These are phyloP conservation scores for Helotiales sp. DNA, from an alignment of 2,329 filamentous ascomycete species.

Conservation along the genomic window DNA sequence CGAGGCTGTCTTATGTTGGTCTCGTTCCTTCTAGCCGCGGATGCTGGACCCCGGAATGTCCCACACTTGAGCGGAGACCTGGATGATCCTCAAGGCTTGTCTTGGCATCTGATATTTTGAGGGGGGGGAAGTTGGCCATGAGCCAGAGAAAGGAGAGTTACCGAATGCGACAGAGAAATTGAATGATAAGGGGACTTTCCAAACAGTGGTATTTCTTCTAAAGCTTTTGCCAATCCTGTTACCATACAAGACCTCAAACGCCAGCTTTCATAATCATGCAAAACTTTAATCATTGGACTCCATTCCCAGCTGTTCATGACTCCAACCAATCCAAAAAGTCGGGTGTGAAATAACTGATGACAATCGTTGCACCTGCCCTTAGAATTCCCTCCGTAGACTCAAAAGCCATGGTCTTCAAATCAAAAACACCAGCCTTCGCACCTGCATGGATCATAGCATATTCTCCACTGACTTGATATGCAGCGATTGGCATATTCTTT, in stretches of 20 bases:
- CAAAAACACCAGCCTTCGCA: conserved; percentile 95
- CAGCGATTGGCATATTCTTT: conserved; percentile 87
- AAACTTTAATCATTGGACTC: background rate
- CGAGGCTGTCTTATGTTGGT: conserved; percentile 22
- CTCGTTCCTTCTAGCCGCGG: conserved; percentile 19
- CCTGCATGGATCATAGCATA: conserved; percentile 97
- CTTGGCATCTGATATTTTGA: conserved; percentile 4
- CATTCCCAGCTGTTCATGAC: conserved; percentile 45
- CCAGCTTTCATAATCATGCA: conserved; percentile 12
- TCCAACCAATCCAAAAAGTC: conserved; percentile 73
- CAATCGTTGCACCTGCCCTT: conserved; percentile 88
- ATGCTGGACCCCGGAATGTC: conserved; percentile 18
- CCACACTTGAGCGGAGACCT: conserved; percentile 9
- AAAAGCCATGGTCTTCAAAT: conserved; percentile 91
- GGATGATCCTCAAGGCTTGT: background rate
- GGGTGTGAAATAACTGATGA: conserved; percentile 93
- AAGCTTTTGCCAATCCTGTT: conserved; percentile 1
- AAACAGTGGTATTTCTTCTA: conserved; percentile 15
- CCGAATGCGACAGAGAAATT: too few species aligned
- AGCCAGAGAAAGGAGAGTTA: too few species aligned
- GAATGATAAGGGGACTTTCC: background rate
- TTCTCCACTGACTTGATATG: conserved; percentile 96
- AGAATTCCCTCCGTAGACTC: conserved; percentile 94
- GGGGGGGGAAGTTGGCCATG: background rate
- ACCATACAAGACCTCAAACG: conserved; percentile 17